phyloP scores from a whole-genome alignment of 176 grass and related monocot genomes.

The Eleusine coracana region DNA sequence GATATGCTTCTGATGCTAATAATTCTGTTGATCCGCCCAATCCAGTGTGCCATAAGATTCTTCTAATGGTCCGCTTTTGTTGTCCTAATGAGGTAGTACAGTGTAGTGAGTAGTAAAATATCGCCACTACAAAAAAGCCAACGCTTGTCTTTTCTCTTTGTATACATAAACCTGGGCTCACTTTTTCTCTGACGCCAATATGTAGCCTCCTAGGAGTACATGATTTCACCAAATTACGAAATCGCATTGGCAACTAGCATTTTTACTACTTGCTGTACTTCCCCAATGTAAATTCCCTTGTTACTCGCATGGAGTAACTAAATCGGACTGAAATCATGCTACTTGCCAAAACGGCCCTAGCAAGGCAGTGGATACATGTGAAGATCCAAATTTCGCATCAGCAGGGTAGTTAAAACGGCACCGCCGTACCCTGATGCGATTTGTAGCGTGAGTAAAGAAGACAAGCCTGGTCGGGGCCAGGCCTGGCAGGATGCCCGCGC shows the following conservation, averaged over 20 bases:
- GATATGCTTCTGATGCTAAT: not conserved
- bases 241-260: not conserved
- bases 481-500: slow-evolving; percentile 26
- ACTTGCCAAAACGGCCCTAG: not conserved
- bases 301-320: not conserved
- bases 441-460: slow-evolving; percentile 18
- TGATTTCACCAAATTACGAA: not conserved
- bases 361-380: not conserved
- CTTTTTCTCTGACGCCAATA: no score
- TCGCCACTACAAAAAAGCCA: not conserved
- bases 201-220: no score
- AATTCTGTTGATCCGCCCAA: not conserved
- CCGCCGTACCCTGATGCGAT: not conserved
- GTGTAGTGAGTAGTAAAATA: not conserved
- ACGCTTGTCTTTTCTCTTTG: not conserved
- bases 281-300: not conserved
- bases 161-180: no score
- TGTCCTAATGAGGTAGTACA: not conserved
- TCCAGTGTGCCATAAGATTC: slow-evolving; percentile 15
- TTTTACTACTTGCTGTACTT: no score
- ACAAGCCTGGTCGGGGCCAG: slow-evolving; percentile 32
- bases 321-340: not conserved
- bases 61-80: not conserved
- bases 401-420: not conserved
- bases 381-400: not conserved